These are phyloP conservation scores for Coleophoma crateriformis DNA, from an alignment of 2,329 filamentous ascomycete species.

Conservation along the genomic window DNA sequence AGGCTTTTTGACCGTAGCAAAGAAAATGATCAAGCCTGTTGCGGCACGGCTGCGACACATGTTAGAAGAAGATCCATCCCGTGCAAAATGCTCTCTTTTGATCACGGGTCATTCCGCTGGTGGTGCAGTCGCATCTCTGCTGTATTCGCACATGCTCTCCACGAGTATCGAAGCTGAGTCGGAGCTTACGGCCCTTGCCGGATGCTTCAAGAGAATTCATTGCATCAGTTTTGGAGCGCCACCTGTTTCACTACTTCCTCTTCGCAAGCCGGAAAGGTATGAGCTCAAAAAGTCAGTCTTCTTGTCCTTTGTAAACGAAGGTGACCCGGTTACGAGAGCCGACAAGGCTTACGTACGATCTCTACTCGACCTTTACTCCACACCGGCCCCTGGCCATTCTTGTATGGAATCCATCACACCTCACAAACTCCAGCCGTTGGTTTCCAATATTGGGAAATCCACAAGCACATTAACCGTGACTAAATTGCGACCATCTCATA, in stretches of 20 bases:
- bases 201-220: conserved; percentile 72
- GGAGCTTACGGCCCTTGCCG: conserved; percentile 64
- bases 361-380: conserved; percentile 64
- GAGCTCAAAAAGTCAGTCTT: conserved; percentile 64
- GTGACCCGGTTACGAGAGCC: conserved; percentile 73
- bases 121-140: conserved; percentile 72
- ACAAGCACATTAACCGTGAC: conserved; percentile 13
- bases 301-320: conserved; percentile 77
- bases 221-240: conserved; percentile 85
- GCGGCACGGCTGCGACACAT: conserved; percentile 64
- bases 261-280: conserved; percentile 49
- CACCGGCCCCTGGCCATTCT: conserved; percentile 33
- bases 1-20: conserved; percentile 72
- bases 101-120: conserved; percentile 86
- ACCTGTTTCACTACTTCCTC: conserved; percentile 66
- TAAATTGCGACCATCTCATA: conserved; percentile 12
- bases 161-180: conserved; percentile 48
- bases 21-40: conserved; percentile 69
- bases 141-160: conserved; percentile 78
- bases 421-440: conserved; percentile 11
- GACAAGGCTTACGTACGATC: conserved; percentile 72
- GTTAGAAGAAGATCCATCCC: conserved; percentile 64
- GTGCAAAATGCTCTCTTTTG: conserved; percentile 63
- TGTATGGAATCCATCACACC: conserved; percentile 7
- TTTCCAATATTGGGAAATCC: conserved; percentile 11